A percentile compares a stretch with the other conserved stretches of the same genome.
Conservation (phyloP, 2,329 filamentous ascomycete genomes). For the Chaetomiaceae sp. region DNA sequence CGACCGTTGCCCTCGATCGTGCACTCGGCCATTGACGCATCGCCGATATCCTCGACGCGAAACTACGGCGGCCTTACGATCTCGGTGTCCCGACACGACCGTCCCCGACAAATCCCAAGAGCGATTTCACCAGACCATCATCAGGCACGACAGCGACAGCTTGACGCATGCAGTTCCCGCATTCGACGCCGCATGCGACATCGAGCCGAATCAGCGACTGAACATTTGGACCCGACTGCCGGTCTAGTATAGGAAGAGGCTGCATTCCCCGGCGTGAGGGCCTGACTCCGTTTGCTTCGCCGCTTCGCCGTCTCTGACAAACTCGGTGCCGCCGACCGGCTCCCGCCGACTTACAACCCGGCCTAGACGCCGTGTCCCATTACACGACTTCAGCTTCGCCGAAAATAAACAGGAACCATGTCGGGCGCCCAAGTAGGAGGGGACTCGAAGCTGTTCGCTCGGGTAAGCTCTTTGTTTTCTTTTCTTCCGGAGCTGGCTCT, state of each 20-base stretch:
- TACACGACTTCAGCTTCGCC: background rate
- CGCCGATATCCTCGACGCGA: background rate
- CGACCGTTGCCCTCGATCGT: background rate
- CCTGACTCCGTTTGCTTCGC: background rate
- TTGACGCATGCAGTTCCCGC: background rate
- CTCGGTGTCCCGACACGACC: background rate
- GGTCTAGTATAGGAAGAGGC: background rate
- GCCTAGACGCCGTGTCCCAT: background rate
- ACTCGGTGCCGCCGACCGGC: background rate
- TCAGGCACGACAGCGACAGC: background rate
- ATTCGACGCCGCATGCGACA: background rate
- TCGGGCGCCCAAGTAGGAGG: conserved; percentile 63
- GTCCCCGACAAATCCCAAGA: background rate
- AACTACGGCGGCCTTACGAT: background rate
- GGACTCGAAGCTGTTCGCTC: conserved; percentile 98
- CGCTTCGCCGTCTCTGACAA: background rate
- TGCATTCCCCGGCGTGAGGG: background rate
- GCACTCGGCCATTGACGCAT: background rate
- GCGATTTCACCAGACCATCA: background rate
- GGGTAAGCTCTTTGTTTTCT: conserved; percentile 56
- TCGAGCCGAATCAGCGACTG: background rate
- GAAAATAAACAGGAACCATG: conserved; percentile 39
- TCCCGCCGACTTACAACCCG: background rate
- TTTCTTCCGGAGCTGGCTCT: background rate
- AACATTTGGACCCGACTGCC: background rate